Evolutionary conservation across 1,284 basidiomycete species (phyloP).

Genomic region (Ceratobasidium theobromae): DNA sequence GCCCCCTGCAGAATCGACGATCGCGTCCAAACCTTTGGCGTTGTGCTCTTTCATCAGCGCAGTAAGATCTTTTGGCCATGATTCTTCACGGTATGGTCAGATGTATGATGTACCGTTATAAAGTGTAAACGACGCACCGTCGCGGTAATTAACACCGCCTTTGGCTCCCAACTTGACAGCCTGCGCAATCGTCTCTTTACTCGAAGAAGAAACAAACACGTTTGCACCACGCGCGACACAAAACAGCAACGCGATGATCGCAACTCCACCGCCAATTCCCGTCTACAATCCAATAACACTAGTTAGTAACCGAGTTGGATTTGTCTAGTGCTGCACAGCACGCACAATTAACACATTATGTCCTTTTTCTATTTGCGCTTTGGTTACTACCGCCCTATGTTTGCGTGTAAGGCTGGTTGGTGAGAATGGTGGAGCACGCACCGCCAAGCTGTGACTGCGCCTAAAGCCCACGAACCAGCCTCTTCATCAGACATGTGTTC

Average conservation of each 20-base stretch:
- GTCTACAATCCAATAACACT: conserved; percentile 26
- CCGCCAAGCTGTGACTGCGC: conserved; percentile 82
- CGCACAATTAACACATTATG: conserved; percentile 71
- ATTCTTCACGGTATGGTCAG: conserved; percentile 46
- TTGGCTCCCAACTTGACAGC: conserved; percentile 73
- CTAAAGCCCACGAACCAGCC: conserved; percentile 74
- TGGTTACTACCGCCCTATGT: conserved; percentile 65
- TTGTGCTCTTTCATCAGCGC: conserved; percentile 51
- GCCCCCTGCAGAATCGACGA: conserved; percentile 81
- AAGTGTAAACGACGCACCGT: conserved; percentile 47
- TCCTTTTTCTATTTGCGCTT: conserved; percentile 62
- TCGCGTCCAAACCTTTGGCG: conserved; percentile 56
- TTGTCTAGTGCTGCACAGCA: neutral
- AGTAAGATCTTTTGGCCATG: conserved; percentile 64
- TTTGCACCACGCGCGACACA: conserved; percentile 74
- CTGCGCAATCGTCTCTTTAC: conserved; percentile 64
- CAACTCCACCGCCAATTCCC: conserved; percentile 64
- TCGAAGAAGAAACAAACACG: conserved; percentile 82
- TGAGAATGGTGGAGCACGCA: conserved; percentile 40
- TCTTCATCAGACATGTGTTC: conserved; percentile 69
- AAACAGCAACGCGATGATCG: conserved; percentile 73
- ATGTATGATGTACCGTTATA: neutral
- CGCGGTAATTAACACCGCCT: conserved; percentile 72
- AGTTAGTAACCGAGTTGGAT: neutral
- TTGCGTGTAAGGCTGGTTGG: neutral